phyloP scores from a whole-genome alignment of 192 early-diverging fungal species.

The Phlyctochytrium arcticum region DNA sequence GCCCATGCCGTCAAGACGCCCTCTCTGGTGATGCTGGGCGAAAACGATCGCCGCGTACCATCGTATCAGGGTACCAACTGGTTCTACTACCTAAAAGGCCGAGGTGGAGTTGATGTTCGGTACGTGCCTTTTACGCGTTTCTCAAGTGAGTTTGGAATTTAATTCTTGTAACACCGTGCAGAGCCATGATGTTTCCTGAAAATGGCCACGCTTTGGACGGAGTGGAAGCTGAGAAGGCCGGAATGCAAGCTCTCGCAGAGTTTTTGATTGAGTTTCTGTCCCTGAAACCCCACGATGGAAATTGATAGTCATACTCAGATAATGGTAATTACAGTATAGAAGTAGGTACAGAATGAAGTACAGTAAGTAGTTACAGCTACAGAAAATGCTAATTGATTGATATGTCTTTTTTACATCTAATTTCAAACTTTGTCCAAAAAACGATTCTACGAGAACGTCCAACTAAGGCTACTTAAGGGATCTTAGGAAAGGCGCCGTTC shows the following conservation, averaged over 20 bases:
- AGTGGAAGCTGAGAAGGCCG: conserved; percentile 38
- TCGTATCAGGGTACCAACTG: conserved; percentile 52
- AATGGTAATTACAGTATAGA: too few species aligned
- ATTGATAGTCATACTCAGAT: too few species aligned
- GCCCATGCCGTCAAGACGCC: conserved; percentile 57
- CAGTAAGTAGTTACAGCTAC: too few species aligned
- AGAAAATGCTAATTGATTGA: too few species aligned
- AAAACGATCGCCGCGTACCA: conserved; percentile 68
- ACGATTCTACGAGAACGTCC: too few species aligned
- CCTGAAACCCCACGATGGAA: too few species aligned
- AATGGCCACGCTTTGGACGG: conserved; percentile 40
- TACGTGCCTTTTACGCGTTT: not conserved
- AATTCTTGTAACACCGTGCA: not conserved
- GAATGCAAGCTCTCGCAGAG: conserved; percentile 28
- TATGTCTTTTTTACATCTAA: too few species aligned
- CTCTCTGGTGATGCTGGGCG: conserved; percentile 62
- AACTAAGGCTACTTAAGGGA: too few species aligned
- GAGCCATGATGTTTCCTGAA: conserved; percentile 29
- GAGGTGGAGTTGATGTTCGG: conserved; percentile 23
- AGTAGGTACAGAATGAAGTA: too few species aligned
- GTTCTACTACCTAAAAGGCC: conserved; percentile 16
- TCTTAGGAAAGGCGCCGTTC: too few species aligned
- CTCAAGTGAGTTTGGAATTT: not conserved
- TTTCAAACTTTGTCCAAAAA: too few species aligned
- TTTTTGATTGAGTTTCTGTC: conserved; percentile 24